Conservation (phyloP, 176 grass and related monocot genomes). For the Ensete ventricosum region DNA sequence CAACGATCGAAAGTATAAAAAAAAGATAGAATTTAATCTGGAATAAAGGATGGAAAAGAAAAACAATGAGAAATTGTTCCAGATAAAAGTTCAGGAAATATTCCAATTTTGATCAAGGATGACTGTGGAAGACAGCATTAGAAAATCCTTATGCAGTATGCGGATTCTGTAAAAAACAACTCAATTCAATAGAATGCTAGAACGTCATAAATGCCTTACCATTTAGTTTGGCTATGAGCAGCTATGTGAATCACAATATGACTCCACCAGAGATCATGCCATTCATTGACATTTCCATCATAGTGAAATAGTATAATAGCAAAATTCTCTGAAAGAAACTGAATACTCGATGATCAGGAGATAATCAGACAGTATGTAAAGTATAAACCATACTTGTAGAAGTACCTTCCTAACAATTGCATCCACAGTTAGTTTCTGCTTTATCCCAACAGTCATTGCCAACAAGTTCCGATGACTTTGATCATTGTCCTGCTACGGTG, state of each 20-base stretch:
- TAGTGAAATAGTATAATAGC: slow-evolving; percentile 92
- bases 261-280: slow-evolving; percentile 76
- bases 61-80: not conserved
- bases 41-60: not conserved
- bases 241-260: slow-evolving; percentile 81
- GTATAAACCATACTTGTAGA: slow-evolving; percentile 8
- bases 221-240: slow-evolving; percentile 83
- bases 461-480: slow-evolving; percentile 42
- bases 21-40: not conserved
- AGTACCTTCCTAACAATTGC: slow-evolving; percentile 79
- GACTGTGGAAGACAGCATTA: not conserved
- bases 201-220: slow-evolving; percentile 33
- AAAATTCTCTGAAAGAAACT: slow-evolving; percentile 99
- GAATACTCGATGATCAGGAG: slow-evolving; percentile 52
- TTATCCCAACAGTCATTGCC: slow-evolving; percentile 72
- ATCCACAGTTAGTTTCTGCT: slow-evolving; percentile 75
- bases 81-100: not conserved
- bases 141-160: not conserved
- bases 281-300: slow-evolving; percentile 84
- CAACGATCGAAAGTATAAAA: not conserved
- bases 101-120: not conserved
- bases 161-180: not conserved
- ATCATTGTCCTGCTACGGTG: slow-evolving; percentile 25
- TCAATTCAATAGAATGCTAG: slow-evolving; percentile 8
- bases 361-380: slow-evolving; percentile 18